Percentiles rank a stretch among this genome's conserved stretches.
Evolutionary conservation across 805 yeast species (phyloP).

Genomic region (Zygotorulaspora chibaensis): DNA sequence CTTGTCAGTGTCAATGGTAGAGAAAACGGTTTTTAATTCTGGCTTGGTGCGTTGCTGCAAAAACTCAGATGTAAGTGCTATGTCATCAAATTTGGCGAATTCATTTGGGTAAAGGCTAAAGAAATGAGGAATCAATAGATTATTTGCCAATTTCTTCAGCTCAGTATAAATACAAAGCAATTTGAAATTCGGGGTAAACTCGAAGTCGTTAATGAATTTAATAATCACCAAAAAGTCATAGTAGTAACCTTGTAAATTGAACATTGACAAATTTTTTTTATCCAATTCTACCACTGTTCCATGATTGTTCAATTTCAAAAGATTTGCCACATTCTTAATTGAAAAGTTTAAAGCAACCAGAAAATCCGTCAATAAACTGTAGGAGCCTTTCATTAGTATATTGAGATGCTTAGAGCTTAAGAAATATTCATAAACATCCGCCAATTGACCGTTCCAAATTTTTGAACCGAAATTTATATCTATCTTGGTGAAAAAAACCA

Average conservation of each 20-base stretch:
- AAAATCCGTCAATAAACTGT: conserved; percentile 28
- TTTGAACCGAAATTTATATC: conserved; percentile 24
- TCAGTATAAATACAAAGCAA: conserved; percentile 31
- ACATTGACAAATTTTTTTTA: conserved; percentile 22
- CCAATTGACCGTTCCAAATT: conserved; percentile 25
- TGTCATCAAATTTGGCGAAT: conserved; percentile 21
- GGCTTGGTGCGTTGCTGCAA: conserved; percentile 6
- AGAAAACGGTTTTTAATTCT: conserved; percentile 5
- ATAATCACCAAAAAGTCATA: conserved; percentile 30
- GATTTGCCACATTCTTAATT: conserved; percentile 29
- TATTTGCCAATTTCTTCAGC: conserved; percentile 28
- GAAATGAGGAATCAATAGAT: conserved; percentile 26
- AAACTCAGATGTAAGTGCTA: conserved; percentile 7
- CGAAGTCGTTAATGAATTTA: conserved; percentile 33
- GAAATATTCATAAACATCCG: conserved; percentile 22
- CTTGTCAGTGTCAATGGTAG: conserved; percentile 21
- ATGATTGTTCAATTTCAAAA: conserved; percentile 19
- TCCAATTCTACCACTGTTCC: conserved; percentile 18
- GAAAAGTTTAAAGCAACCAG: conserved; percentile 33
- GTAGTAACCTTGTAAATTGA: conserved; percentile 31
- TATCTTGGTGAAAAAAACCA: conserved; percentile 25
- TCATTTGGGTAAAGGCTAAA: conserved; percentile 21
- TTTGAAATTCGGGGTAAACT: conserved; percentile 34
- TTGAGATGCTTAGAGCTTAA: conserved; percentile 22
- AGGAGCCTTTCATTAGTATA: conserved; percentile 28